A percentile compares a stretch with the other conserved stretches of the same genome.
Evolutionary conservation across 2,329 filamentous ascomycete genomes (phyloP).

Genomic region (Fusarium sp.): DNA sequence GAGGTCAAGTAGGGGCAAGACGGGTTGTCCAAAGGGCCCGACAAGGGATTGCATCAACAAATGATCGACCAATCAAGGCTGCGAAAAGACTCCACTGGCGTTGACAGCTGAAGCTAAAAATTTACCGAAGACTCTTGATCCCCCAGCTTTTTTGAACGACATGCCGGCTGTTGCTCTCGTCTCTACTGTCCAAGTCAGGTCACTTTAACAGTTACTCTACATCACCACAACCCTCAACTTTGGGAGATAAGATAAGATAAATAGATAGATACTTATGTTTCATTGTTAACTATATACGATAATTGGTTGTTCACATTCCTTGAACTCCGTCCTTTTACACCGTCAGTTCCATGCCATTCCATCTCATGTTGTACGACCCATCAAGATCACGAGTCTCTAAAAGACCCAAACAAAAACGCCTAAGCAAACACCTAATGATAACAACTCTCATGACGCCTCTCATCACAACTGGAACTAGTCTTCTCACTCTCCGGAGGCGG

Average conservation of each 20-base stretch:
- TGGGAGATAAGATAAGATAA: neutral
- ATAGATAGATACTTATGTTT: neutral
- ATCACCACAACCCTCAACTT: neutral
- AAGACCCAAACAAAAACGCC: constrained; percentile 2
- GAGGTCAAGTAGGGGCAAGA: neutral
- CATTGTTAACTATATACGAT: neutral
- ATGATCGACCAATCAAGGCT: neutral
- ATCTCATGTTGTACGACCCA: no score
- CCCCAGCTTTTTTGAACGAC: constrained; percentile 38
- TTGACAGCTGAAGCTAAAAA: constrained; percentile 13
- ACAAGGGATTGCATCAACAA: constrained; percentile 3
- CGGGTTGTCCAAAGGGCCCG: constrained; percentile 4
- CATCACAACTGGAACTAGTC: neutral
- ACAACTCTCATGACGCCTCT: neutral
- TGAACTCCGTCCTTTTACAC: neutral
- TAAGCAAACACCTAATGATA: neutral
- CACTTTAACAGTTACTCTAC: neutral
- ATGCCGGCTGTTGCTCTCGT: constrained; percentile 15
- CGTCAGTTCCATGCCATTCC: neutral
- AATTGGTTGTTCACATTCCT: neutral
- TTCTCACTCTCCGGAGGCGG: constrained; percentile 34
- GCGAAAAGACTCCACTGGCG: neutral
- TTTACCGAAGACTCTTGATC: constrained; percentile 32
- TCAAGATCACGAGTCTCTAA: constrained; percentile 3
- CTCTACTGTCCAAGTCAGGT: neutral